Evolutionary conservation across 257 asterid species (phyloP).

Genomic region (Voacanga thouarsii): DNA sequence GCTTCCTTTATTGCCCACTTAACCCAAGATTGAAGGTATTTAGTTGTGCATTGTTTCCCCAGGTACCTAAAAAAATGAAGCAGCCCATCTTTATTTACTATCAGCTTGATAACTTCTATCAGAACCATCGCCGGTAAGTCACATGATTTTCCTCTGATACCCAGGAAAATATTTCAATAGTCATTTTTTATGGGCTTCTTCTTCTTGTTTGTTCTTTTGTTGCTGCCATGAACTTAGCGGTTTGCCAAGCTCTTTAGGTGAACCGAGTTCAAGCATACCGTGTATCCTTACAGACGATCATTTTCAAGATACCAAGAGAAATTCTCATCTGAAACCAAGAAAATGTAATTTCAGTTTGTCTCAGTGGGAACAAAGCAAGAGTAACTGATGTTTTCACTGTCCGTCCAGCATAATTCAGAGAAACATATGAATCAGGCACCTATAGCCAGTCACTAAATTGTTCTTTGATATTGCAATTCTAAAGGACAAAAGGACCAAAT

Average conservation of each 20-base stretch:
- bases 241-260: background rate
- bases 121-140: constrained; percentile 84
- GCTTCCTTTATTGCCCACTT: background rate
- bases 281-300: background rate
- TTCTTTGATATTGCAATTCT: background rate
- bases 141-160: background rate
- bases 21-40: background rate
- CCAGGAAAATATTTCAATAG: background rate
- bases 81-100: constrained; percentile 72
- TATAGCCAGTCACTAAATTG: background rate
- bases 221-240: background rate
- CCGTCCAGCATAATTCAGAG: background rate
- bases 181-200: too few species aligned
- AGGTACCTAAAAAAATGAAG: constrained; percentile 84
- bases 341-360: background rate
- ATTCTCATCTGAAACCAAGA: background rate
- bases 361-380: background rate
- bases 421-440: background rate
- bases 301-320: background rate
- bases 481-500: background rate
- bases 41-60: background rate
- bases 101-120: constrained; percentile 78
- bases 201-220: background rate
- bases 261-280: background rate
- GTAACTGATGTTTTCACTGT: background rate